Percentiles rank a stretch among this genome's conserved stretches.
These are phyloP conservation scores for Magnolia kwangsiensis DNA, from an alignment of 164 flowering plant species.

Conservation along the genomic window DNA sequence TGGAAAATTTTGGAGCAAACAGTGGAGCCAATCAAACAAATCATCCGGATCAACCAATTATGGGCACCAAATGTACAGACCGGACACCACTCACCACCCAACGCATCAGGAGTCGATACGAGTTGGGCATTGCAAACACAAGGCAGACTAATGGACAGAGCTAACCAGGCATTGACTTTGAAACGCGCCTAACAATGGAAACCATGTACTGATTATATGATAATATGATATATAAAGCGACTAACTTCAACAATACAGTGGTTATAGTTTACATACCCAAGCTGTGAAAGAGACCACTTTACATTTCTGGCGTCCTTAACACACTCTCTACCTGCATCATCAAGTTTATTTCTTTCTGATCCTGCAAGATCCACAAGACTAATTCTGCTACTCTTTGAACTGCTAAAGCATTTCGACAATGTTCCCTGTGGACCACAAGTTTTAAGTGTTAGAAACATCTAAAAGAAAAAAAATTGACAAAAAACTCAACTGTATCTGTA, in stretches of 20 bases:
- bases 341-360: constrained; percentile 52
- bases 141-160: not conserved
- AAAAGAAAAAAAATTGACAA: not conserved
- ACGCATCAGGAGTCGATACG: too few species aligned
- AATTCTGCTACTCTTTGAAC: constrained; percentile 87
- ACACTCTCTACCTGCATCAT: constrained; percentile 47
- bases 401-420: constrained; percentile 66
- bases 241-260: not conserved
- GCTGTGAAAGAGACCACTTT: constrained; percentile 77
- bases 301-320: constrained; percentile 58
- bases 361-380: constrained; percentile 92
- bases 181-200: not conserved
- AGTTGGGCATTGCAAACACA: too few species aligned
- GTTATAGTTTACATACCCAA: constrained; percentile 59
- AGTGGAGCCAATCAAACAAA: too few species aligned
- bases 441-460: not conserved
- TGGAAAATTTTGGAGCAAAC: too few species aligned
- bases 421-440: constrained; percentile 43
- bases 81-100: too few species aligned
- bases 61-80: too few species aligned
- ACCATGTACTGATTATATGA: not conserved
- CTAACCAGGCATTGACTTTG: not conserved
- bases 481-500: too few species aligned
- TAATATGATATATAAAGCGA: not conserved
- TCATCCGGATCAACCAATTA: too few species aligned